These are phyloP conservation scores for Pseudomicrostroma phylloplanum DNA, from an alignment of 1,284 basidiomycete species.

Conservation along the genomic window DNA sequence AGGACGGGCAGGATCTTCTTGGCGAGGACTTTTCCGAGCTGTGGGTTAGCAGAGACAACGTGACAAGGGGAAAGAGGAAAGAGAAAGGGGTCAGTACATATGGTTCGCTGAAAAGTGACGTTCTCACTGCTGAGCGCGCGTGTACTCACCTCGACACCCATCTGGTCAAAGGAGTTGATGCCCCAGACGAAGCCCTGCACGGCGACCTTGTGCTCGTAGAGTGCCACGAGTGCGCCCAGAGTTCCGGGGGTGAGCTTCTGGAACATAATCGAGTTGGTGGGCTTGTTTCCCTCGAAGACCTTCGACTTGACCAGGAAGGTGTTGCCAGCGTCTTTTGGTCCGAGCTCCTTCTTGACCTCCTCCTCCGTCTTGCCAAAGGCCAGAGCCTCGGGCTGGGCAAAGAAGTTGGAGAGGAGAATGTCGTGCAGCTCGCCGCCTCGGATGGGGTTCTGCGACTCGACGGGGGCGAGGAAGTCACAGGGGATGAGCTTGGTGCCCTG, in stretches of 20 bases:
- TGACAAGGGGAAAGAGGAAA: neutral
- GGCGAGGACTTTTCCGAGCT: constrained; percentile 83
- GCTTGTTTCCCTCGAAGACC: constrained; percentile 94
- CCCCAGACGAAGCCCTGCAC: constrained; percentile 92
- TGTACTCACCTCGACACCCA: constrained; percentile 49
- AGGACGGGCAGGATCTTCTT: constrained; percentile 90
- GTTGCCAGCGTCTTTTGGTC: constrained; percentile 61
- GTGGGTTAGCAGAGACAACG: constrained; percentile 60
- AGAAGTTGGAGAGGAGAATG: constrained; percentile 95
- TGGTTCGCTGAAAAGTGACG: neutral
- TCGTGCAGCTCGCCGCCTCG: constrained; percentile 71
- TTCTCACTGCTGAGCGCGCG: neutral
- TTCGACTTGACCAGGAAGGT: constrained; percentile 88
- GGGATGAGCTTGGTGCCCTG: constrained; percentile 68
- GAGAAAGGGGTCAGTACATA: neutral
- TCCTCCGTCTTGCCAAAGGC: constrained; percentile 96
- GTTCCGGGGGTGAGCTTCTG: constrained; percentile 82
- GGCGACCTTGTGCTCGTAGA: constrained; percentile 99
- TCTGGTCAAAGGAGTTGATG: constrained; percentile 82
- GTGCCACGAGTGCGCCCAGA: constrained; percentile 79
- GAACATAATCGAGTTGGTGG: constrained; percentile 94
- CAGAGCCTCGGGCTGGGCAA: constrained; percentile 91
- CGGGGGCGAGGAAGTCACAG: constrained; percentile 85
- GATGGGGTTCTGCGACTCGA: constrained; percentile 87
- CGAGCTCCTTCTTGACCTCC: constrained; percentile 74